A percentile compares a stretch with the other conserved stretches of the same genome.
Evolutionary conservation across 1,284 basidiomycete genomes (phyloP).

Genomic region (Ustilago trichophora): DNA sequence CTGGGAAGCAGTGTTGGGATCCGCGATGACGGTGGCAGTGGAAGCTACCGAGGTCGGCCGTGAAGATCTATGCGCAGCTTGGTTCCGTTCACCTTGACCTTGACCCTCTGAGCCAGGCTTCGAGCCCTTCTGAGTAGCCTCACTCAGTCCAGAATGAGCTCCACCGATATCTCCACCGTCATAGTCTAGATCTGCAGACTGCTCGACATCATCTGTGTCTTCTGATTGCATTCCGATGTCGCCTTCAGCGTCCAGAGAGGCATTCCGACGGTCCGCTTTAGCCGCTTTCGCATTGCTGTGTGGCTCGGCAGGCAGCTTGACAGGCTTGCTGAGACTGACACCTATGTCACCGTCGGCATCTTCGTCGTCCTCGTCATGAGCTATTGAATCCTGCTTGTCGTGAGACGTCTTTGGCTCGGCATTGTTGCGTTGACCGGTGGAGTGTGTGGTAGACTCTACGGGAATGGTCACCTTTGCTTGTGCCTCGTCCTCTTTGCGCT

Average conservation of each 20-base stretch:
- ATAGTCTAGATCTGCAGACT: no score
- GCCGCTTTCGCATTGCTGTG: background rate
- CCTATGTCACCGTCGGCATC: conserved; percentile 41
- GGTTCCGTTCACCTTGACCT: no score
- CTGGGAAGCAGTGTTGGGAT: conserved; percentile 63
- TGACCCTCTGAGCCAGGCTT: no score
- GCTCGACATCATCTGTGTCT: background rate
- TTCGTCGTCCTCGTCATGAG: conserved; percentile 7
- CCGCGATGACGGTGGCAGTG: conserved; percentile 25
- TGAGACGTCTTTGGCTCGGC: background rate
- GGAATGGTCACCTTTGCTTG: background rate
- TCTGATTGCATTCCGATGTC: conserved; percentile 36
- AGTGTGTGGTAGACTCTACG: no score
- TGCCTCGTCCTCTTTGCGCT: conserved; percentile 9
- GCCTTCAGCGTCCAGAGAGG: conserved; percentile 13
- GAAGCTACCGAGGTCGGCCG: conserved; percentile 6
- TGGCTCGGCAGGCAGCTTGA: background rate
- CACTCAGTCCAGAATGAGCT: no score
- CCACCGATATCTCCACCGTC: no score
- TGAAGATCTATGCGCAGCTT: background rate
- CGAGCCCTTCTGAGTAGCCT: no score
- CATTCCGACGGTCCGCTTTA: background rate
- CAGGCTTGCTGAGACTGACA: background rate
- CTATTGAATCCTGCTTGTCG: background rate
- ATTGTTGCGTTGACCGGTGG: no score